Conservation (phyloP, 2,329 filamentous ascomycete genomes). For the Ophiostoma piceae region DNA sequence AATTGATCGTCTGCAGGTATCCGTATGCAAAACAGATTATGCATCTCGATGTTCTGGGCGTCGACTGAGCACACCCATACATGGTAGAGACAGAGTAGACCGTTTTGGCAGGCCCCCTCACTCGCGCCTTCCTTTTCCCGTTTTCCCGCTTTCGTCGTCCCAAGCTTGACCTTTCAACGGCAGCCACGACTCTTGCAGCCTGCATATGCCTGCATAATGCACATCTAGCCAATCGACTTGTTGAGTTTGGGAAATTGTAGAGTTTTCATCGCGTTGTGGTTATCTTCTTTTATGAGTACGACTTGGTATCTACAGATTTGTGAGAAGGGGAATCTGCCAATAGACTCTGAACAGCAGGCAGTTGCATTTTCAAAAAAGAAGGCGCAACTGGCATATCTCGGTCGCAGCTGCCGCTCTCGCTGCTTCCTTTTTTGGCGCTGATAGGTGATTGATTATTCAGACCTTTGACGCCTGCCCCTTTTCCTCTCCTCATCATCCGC, state of each 20-base stretch:
- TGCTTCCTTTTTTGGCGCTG: not conserved
- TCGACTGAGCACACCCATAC: too few species aligned
- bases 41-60: conserved; percentile 5
- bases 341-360: not conserved
- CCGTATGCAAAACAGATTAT: conserved; percentile 7
- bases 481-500: not conserved
- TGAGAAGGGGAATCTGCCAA: not conserved
- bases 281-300: not conserved
- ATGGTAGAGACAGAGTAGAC: not conserved
- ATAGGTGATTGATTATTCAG: not conserved
- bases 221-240: conserved; percentile 25
- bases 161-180: conserved; percentile 38
- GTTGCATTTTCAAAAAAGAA: not conserved
- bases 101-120: not conserved
- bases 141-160: conserved; percentile 14
- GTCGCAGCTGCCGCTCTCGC: conserved; percentile 17
- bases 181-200: conserved; percentile 43
- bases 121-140: conserved; percentile 18
- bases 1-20: not conserved
- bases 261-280: not conserved
- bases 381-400: conserved; percentile 4
- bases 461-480: not conserved
- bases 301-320: not conserved
- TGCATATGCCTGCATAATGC: conserved; percentile 35
- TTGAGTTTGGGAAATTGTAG: not conserved